Base-by-base conservation (phyloP, 768 basidiomycete species). In the Mycena chlorophos region DNA sequence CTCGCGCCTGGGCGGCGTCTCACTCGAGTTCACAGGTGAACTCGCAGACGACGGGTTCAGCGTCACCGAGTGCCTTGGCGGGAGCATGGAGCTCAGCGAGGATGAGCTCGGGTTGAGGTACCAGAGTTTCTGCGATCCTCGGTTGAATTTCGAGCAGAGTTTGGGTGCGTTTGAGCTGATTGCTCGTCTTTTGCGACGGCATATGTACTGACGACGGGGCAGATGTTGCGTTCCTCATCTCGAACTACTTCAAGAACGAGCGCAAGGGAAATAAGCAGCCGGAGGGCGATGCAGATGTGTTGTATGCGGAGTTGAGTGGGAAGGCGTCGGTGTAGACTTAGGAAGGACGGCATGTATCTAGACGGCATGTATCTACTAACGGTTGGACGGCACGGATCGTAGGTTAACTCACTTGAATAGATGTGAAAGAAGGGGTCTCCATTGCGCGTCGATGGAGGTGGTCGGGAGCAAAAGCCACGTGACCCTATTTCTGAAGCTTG, bases 31-130 rank as follows among this genome's bases (percentile, higher is more conserved):
- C 69, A 95, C 96, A 2, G 92, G 94, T 19, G 92, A 96, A 70
- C 76, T 96, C 49, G 88, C 89, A 58, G 86, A 91, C 12, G 87
- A 97, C 54, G 94, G 96, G 5, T 92, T 88, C 71, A 90, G 90
- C 59, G 97, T 99, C 39, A 99, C 97, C 0, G 97, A 98, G 70
- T 98, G 95, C 66, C 76, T 95, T 10, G 97, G 97, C 4, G 97
- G 96, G 1, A 96, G 92, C 61, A 98, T 98, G 95, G 88, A 91
- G 66, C 75, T 98, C 31, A 82, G 78, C 43, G 96, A 98, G 68
- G 89, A 94, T 60, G 80, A 97, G 69, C 79, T 99, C 16, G 88
- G 84, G n/a, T 73, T 95, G 69, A 79, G 95, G 61, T 99, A 98
- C 69, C 88, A 96, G 75, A 87, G 88, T 1, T 96, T 96, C 74